Conservation (phyloP, 257 asterid genomes). For the Marsdenia floribunda region DNA sequence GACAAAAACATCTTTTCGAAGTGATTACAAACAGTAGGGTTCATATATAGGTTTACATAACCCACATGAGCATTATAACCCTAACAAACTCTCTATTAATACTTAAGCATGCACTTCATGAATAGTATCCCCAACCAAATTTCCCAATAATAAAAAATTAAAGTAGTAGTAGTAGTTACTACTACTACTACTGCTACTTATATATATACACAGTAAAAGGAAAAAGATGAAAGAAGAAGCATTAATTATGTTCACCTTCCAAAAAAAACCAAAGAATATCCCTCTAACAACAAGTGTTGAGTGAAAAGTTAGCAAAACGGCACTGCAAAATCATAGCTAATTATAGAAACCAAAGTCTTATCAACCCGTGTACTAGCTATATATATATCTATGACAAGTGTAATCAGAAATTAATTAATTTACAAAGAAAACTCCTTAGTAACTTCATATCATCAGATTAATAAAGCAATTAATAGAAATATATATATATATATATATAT, state of each 20-base stretch:
- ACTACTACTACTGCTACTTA: too few species aligned
- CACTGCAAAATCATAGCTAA: conserved; percentile 24
- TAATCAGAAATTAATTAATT: conserved; percentile 10
- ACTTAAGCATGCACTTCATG: too few species aligned
- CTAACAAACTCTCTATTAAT: conserved; percentile 3
- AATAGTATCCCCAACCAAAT: neutral
- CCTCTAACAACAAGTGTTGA: neutral
- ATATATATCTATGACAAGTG: conserved; percentile 32
- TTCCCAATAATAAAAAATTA: neutral
- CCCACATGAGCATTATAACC: neutral
- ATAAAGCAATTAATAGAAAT: neutral
- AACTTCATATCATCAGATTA: too few species aligned
- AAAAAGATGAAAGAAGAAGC: neutral
- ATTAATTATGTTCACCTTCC: neutral
- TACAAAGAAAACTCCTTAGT: conserved; percentile 12
- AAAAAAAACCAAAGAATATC: neutral
- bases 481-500: too few species aligned
- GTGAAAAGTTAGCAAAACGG: conserved; percentile 12
- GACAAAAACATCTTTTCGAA: conserved; percentile 7
- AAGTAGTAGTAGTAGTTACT: too few species aligned
- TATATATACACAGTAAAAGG: too few species aligned
- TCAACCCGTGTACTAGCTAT: conserved; percentile 6
- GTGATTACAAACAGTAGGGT: neutral
- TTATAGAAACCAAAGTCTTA: conserved; percentile 21
- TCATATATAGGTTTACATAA: neutral